A percentile compares a stretch with the other conserved stretches of the same genome.
Evolutionary conservation across 2,329 filamentous ascomycete genomes (phyloP).

Genomic region (Canariomyces notabilis): DNA sequence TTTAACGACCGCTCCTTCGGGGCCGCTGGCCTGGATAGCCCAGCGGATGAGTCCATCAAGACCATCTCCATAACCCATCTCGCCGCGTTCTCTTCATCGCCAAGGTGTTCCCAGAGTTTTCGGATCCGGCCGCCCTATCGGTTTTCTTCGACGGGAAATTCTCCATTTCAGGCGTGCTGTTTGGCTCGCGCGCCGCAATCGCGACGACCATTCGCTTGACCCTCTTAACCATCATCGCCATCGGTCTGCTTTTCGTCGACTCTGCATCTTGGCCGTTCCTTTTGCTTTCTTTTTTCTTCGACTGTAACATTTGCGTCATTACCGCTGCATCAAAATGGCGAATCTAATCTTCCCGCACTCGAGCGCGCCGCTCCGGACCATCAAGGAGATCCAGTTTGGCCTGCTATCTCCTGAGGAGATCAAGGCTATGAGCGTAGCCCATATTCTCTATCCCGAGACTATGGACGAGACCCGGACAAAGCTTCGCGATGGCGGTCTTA

Average conservation of each 20-base stretch:
- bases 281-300: not conserved
- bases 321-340: conserved; percentile 60
- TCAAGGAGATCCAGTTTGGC: conserved; percentile 99
- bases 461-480: conserved; percentile 95
- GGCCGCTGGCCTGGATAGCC: conserved; percentile 37
- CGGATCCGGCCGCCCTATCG: conserved; percentile 6
- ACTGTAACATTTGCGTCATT: not conserved
- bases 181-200: conserved; percentile 11
- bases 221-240: not conserved
- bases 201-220: conserved; percentile 17
- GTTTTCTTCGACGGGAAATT: conserved; percentile 3
- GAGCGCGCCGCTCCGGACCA: conserved; percentile 91
- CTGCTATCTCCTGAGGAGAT: conserved; percentile 97
- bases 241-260: conserved; percentile 4
- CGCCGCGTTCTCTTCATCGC: conserved; percentile 16
- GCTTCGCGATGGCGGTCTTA: conserved; percentile 85
- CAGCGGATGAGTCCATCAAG: conserved; percentile 25
- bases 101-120: conserved; percentile 2
- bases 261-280: too few species aligned
- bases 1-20: conserved; percentile 32
- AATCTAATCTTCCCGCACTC: conserved; percentile 88
- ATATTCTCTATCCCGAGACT: conserved; percentile 97
- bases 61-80: conserved; percentile 16
- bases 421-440: conserved; percentile 95
- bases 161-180: conserved; percentile 1